Evolutionary conservation across 495 filamentous ascomycete genomes (phyloP).

Genomic region (Annulohypoxylon bovei): DNA sequence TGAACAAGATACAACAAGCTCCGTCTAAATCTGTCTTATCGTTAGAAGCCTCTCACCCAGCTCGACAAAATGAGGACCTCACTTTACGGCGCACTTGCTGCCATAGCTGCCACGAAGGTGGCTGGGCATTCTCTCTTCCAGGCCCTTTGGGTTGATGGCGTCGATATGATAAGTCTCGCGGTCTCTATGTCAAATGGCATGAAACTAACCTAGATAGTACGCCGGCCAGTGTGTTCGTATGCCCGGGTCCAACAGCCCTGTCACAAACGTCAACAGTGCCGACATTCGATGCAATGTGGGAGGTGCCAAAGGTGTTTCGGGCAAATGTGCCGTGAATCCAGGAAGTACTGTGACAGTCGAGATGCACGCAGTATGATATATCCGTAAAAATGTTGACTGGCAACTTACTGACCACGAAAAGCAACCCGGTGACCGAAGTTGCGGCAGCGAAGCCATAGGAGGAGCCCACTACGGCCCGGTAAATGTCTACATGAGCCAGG

Average conservation of each 20-base stretch:
- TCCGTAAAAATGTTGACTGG: neutral
- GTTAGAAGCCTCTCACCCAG: constrained; percentile 1
- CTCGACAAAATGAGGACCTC: constrained; percentile 48
- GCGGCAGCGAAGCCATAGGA: constrained; percentile 58
- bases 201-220: constrained; percentile 30
- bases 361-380: constrained; percentile 54
- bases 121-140: constrained; percentile 52
- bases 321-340: constrained; percentile 48
- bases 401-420: constrained; percentile 46
- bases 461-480: constrained; percentile 64
- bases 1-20: constrained; percentile 11
- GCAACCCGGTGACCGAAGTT: constrained; percentile 58
- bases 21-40: neutral
- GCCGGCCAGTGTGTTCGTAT: constrained; percentile 48
- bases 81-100: constrained; percentile 39
- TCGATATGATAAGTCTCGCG: constrained; percentile 48
- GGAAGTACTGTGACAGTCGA: constrained; percentile 58
- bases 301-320: constrained; percentile 31
- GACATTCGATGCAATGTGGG: constrained; percentile 56
- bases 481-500: constrained; percentile 60
- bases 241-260: constrained; percentile 50
- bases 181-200: neutral
- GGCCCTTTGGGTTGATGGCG: constrained; percentile 51
- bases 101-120: constrained; percentile 44
- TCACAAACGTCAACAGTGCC: constrained; percentile 52